Percentiles rank a stretch among this genome's conserved stretches.
phyloP scores from a whole-genome alignment of 2,329 filamentous ascomycete species.

The Scolecobasidium constrictum region DNA sequence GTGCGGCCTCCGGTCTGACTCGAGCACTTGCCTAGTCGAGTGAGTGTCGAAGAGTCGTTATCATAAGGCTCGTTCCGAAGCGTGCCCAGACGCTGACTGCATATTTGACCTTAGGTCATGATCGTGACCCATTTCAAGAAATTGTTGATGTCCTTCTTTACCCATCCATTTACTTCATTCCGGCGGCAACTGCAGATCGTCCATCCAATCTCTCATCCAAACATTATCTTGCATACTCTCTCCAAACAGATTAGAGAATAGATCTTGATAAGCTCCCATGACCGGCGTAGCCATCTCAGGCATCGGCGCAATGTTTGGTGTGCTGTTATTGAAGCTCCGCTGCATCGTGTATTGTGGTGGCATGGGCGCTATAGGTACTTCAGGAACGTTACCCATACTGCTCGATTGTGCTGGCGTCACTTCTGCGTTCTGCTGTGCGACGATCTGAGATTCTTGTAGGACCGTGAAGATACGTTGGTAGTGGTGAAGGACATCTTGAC shows the following conservation, averaged over 20 bases:
- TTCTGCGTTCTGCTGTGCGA: neutral
- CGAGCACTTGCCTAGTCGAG: too few relatives aligned
- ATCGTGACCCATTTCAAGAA: neutral
- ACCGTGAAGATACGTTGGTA: neutral
- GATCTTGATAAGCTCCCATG: neutral
- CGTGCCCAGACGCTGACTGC: too few relatives aligned
- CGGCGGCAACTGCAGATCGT: neutral
- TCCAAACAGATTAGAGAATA: neutral
- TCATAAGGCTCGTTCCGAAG: too few relatives aligned
- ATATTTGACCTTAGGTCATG: too few relatives aligned
- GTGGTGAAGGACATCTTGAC: neutral
- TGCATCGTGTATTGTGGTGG: too few relatives aligned
- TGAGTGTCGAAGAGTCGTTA: too few relatives aligned
- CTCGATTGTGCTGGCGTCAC: too few relatives aligned
- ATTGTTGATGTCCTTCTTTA: neutral
- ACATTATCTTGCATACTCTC: neutral
- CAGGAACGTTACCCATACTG: too few relatives aligned
- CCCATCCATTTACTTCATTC: neutral
- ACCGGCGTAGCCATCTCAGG: neutral
- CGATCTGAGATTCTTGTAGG: neutral
- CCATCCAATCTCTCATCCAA: slow-evolving; percentile 1
- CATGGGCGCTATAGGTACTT: too few relatives aligned
- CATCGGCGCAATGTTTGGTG: neutral
- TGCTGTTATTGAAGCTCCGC: too few relatives aligned
- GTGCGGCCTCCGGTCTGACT: too few relatives aligned